Evolutionary conservation across 2,329 filamentous ascomycete species (phyloP), one percentile per base, ranked within the genome.

Genomic region (Pseudopithomyces maydicus): DNA sequence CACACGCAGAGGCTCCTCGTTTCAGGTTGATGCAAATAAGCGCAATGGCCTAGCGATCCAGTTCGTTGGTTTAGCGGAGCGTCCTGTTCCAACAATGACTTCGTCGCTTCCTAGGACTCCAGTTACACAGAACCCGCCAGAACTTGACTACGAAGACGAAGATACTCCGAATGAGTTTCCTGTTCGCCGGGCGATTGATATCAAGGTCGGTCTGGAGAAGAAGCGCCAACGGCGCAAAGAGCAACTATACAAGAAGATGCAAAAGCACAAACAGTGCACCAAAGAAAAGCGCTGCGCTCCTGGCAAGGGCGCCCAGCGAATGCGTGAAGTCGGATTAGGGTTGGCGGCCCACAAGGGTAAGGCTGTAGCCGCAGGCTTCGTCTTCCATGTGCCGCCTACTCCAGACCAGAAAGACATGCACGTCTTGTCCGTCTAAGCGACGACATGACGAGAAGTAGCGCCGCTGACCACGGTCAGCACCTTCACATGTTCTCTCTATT

Each of bases 181-280:
- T 62, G 85, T 91, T 10, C 90, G 95, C 61, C 92, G 92, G n/a
- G 93, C 95, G 35, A 96, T 99, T 65, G 95, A 98, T 76, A 99
- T 97, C 77, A 96, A 97, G 76, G 66, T 75, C 20, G 95, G 95
- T 8, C 85, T 99, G 1, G 95, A 99, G 80, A 89, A 91, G 77
- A 98, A 97, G 80, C 89, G 93, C 23, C 91, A 95, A 79, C 88
- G 95, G 63, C 90, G 95, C 66, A 92, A 90, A 79, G 93, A 98
- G 77, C 97, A 97, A 77, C 90, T 92, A 70, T 89, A 91, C 73
- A 89, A 93, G 69, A 95, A 96, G 75, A 90, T 94, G 72, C 96
- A 91, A 79, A 89, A 92, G 73, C 96, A 91, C 79, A 89, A 92
- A 73, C 91, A 92, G 68, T 89, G 88, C 55, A 87, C 88, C 62